Percentiles rank a stretch among this genome's conserved stretches.
phyloP scores from a whole-genome alignment of 176 grass and related monocot species.

The Stipa capillata region DNA sequence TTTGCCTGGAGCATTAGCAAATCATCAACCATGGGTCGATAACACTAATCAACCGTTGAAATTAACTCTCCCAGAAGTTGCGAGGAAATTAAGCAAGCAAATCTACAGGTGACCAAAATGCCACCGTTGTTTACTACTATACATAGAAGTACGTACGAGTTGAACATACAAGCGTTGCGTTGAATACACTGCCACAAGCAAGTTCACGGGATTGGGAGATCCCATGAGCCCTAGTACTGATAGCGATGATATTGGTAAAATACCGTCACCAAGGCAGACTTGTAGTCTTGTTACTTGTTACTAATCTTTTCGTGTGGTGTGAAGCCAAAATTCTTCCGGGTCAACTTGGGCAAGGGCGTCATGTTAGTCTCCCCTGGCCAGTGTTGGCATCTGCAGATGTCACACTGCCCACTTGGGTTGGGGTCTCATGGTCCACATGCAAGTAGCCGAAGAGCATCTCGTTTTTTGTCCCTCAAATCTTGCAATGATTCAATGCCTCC shows the following conservation, averaged over 20 bases:
- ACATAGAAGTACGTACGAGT: neutral
- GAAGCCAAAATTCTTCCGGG: neutral
- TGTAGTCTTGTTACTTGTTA: too few relatives aligned
- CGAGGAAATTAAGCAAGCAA: neutral
- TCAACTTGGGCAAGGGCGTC: constrained; percentile 15
- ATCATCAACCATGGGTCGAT: neutral
- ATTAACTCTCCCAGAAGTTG: neutral
- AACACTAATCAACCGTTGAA: neutral
- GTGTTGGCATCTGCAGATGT: neutral
- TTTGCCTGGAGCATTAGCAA: neutral
- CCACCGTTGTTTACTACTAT: constrained; percentile 1
- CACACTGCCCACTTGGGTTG: neutral
- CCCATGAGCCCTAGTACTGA: neutral
- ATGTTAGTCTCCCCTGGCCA: neutral
- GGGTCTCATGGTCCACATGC: neutral
- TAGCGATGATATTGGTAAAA: neutral
- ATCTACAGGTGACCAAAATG: neutral
- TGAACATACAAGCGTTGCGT: neutral
- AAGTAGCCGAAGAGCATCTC: neutral
- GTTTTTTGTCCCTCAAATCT: constrained; percentile 5
- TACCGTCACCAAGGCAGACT: constrained; percentile 1
- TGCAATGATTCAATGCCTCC: constrained; percentile 1
- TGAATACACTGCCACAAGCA: constrained; percentile 22
- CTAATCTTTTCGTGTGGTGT: neutral
- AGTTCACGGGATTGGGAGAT: constrained; percentile 24